Conservation (phyloP, 2,329 filamentous ascomycete genomes). For the Epichloe festucae region DNA sequence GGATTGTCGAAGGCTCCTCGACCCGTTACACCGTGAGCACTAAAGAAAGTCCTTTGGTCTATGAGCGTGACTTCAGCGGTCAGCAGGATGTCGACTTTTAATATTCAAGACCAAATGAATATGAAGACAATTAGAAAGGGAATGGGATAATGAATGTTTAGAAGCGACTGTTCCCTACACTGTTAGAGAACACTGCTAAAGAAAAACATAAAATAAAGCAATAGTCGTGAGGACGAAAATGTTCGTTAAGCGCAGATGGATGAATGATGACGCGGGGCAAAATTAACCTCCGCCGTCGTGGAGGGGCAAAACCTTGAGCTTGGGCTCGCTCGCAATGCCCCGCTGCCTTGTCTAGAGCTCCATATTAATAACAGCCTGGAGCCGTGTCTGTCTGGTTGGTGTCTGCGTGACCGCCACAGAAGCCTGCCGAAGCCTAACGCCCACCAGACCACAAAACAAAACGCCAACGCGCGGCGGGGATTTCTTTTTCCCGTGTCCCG, state of each 20-base stretch:
- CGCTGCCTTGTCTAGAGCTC: background rate
- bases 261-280: background rate
- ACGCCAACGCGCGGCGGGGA: constrained; percentile 2
- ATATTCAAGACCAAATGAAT: background rate
- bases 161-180: background rate
- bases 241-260: background rate
- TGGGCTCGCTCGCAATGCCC: background rate
- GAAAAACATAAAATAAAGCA: background rate
- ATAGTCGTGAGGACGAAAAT: background rate
- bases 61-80: background rate
- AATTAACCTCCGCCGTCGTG: background rate
- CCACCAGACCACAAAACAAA: background rate
- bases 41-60: background rate
- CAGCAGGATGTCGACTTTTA: background rate
- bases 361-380: background rate
- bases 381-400: background rate
- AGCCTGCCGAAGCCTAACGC: background rate
- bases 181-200: background rate
- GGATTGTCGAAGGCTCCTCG: background rate
- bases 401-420: background rate
- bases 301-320: background rate
- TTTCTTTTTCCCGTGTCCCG: constrained; percentile 20
- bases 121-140: background rate
- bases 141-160: background rate
- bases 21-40: background rate